Conservation (phyloP, 2,329 filamentous ascomycete species). For the Aspergillus unguis region DNA sequence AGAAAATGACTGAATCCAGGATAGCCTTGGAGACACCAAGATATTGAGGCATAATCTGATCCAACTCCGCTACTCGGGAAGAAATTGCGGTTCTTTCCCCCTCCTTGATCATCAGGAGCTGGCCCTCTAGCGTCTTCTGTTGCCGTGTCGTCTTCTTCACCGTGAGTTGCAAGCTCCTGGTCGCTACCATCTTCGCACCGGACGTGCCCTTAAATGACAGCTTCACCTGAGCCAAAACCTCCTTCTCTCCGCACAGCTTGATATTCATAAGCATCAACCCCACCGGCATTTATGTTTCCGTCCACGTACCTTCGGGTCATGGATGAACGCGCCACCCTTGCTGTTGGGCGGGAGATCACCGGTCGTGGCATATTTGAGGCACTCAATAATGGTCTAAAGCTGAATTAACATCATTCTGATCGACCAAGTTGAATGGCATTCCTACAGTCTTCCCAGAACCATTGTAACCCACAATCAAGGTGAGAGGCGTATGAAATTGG, state of each 20-base stretch:
- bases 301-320: slow-evolving; percentile 75
- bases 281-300: neutral
- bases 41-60: slow-evolving; percentile 77
- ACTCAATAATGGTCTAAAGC: slow-evolving; percentile 84
- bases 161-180: slow-evolving; percentile 78
- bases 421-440: neutral
- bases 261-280: slow-evolving; percentile 7
- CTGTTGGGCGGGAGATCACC: slow-evolving; percentile 90
- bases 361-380: slow-evolving; percentile 95
- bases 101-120: slow-evolving; percentile 69
- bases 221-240: slow-evolving; percentile 87
- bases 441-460: slow-evolving; percentile 86
- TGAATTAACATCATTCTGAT: slow-evolving; percentile 8
- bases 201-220: slow-evolving; percentile 78
- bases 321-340: slow-evolving; percentile 85
- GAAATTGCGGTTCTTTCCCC: slow-evolving; percentile 78
- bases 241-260: slow-evolving; percentile 75
- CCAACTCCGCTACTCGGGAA: slow-evolving; percentile 74
- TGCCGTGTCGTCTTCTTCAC: slow-evolving; percentile 75
- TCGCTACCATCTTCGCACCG: slow-evolving; percentile 75
- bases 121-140: slow-evolving; percentile 81
- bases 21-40: slow-evolving; percentile 88
- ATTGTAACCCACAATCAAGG: slow-evolving; percentile 94
- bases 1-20: slow-evolving; percentile 94
- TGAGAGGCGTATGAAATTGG: slow-evolving; percentile 83